phyloP scores from a whole-genome alignment of 129 eudicot genomes.

The Flaveria sonorensis region DNA sequence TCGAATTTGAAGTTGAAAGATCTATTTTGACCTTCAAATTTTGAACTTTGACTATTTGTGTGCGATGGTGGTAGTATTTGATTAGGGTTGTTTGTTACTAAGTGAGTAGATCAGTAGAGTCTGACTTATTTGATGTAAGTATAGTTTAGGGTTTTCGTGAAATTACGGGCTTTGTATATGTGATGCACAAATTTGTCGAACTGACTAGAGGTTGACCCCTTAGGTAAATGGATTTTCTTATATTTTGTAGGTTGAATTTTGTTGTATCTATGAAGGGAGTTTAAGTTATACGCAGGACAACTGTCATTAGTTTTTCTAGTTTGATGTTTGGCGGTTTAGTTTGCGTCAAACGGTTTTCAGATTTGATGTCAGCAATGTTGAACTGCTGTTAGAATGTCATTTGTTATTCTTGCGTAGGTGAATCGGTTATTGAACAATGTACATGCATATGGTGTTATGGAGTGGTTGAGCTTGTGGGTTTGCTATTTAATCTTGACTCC shows the following conservation, averaged over 20 bases:
- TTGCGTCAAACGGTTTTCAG: neutral
- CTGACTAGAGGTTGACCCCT: neutral
- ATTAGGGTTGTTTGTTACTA: neutral
- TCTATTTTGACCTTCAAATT: conserved; percentile 16
- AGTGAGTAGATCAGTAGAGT: neutral
- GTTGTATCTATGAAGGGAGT: neutral
- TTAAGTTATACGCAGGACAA: conserved; percentile 4
- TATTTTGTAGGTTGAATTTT: neutral
- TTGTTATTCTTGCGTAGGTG: neutral
- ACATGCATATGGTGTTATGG: neutral
- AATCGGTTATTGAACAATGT: neutral
- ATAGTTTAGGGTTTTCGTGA: no score
- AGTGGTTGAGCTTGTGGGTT: neutral
- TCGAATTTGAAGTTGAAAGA: conserved; percentile 19
- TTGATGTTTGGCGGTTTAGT: conserved; percentile 9
- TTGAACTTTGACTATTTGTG: conserved; percentile 17
- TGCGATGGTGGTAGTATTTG: neutral
- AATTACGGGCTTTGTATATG: no score
- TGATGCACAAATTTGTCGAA: no score
- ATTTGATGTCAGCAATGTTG: neutral
- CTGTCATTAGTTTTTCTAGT: neutral
- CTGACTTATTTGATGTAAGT: no score
- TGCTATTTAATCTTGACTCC: neutral
- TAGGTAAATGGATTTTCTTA: neutral
- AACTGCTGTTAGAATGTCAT: conserved; percentile 1